These are phyloP conservation scores for Sphagnum contortum DNA, from an alignment of 225 moss, liverwort and hornwort species.

Conservation along the genomic window DNA sequence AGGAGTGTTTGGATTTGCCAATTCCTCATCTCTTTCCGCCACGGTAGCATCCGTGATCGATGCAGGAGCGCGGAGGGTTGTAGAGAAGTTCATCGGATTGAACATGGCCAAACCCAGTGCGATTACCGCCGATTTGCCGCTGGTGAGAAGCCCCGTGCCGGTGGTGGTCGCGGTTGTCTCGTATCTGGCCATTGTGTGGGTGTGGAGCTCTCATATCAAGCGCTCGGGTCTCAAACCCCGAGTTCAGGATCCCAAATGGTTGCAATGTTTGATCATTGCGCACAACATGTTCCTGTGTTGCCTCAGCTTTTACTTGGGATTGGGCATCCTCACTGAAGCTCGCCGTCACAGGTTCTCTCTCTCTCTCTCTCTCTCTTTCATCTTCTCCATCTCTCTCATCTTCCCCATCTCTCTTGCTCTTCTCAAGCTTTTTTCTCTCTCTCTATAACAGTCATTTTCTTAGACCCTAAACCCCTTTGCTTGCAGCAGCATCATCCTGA, in stretches of 20 bases:
- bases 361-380: neutral
- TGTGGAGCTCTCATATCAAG: conserved; percentile 63
- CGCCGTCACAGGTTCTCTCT: conserved; percentile 38
- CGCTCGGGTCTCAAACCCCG: conserved; percentile 43
- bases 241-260: conserved; percentile 47
- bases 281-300: conserved; percentile 70
- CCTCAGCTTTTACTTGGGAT: conserved; percentile 66
- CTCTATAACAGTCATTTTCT: too few species aligned
- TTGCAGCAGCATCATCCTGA: neutral
- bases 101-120: conserved; percentile 54
- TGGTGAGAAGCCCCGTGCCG: conserved; percentile 55
- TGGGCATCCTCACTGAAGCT: conserved; percentile 53
- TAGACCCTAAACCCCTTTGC: neutral
- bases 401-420: neutral
- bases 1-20: neutral
- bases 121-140: conserved; percentile 47
- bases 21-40: neutral
- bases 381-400: conserved; percentile 1
- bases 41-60: conserved; percentile 11
- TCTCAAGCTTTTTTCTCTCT: neutral
- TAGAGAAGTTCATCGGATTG: conserved; percentile 43
- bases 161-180: conserved; percentile 33
- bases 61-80: conserved; percentile 11
- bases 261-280: conserved; percentile 48
- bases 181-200: conserved; percentile 55